These are phyloP conservation scores for Rasamsonia emersonii DNA, from an alignment of 2,329 filamentous ascomycete genomes.

Conservation along the genomic window DNA sequence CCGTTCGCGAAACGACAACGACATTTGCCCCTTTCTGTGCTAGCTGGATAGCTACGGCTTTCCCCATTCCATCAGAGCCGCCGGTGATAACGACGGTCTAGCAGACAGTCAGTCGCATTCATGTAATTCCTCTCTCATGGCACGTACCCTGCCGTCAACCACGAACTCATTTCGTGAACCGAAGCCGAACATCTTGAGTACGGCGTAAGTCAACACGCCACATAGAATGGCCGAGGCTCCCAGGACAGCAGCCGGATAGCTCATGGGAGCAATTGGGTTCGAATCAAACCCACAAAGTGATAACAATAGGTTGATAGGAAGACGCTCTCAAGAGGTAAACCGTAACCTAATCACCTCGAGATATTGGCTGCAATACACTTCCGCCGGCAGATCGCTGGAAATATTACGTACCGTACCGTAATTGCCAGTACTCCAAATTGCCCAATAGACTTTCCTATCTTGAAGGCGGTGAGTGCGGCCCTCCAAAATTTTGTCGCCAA, in stretches of 20 bases:
- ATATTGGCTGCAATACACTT: too few species aligned
- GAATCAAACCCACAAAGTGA: too few species aligned
- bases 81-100: conserved; percentile 87
- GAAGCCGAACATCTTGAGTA: conserved; percentile 33
- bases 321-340: too few species aligned
- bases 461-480: conserved; percentile 21
- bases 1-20: conserved; percentile 72
- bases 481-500: conserved; percentile 27
- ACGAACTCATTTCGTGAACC: conserved; percentile 63
- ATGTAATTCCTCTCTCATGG: not conserved
- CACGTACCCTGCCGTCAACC: conserved; percentile 69
- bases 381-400: too few species aligned
- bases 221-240: conserved; percentile 25
- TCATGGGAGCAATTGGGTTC: conserved; percentile 15
- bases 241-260: conserved; percentile 16
- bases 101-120: conserved; percentile 10
- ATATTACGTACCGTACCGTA: too few species aligned
- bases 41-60: conserved; percentile 63
- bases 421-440: too few species aligned
- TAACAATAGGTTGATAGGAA: too few species aligned
- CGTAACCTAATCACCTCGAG: too few species aligned
- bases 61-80: conserved; percentile 87
- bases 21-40: conserved; percentile 77
- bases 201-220: conserved; percentile 23
- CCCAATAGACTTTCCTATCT: too few species aligned